Conservation (phyloP, 495 filamentous ascomycete species). For the Platismatia glauca region DNA sequence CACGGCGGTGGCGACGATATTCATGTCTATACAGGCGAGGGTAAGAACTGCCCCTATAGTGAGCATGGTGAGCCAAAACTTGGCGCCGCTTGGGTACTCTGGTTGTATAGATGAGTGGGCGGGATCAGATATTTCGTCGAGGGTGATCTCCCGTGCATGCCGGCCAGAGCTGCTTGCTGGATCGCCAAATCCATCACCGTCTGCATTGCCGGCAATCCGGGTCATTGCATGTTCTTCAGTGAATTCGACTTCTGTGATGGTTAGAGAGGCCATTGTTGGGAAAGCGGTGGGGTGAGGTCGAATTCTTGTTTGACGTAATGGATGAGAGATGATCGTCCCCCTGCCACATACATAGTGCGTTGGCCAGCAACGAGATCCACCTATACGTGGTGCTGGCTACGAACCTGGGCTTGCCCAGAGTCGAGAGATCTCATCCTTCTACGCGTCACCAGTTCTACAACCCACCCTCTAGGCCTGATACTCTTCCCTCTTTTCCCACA, state of each 20-base stretch:
- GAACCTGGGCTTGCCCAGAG: too few relatives aligned
- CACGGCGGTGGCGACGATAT: conserved; percentile 42
- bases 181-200: neutral
- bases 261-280: conserved; percentile 21
- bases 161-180: neutral
- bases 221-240: neutral
- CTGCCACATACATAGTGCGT: too few relatives aligned
- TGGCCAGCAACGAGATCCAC: too few relatives aligned
- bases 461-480: too few relatives aligned
- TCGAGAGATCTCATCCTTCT: too few relatives aligned
- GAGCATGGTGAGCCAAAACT: neutral
- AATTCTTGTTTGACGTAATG: too few relatives aligned
- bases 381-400: too few relatives aligned
- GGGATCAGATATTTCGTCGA: neutral
- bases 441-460: too few relatives aligned
- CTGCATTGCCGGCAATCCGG: neutral
- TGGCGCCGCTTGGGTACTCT: neutral
- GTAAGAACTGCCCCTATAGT: neutral
- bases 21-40: conserved; percentile 18
- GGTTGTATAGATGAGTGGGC: neutral
- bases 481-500: too few relatives aligned
- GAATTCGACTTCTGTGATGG: neutral
- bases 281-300: neutral
- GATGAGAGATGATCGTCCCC: too few relatives aligned
- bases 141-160: neutral